Evolutionary conservation across 495 filamentous ascomycete species (phyloP), one percentile per base, ranked within the genome.

Genomic region (Tetracladium setigerum): DNA sequence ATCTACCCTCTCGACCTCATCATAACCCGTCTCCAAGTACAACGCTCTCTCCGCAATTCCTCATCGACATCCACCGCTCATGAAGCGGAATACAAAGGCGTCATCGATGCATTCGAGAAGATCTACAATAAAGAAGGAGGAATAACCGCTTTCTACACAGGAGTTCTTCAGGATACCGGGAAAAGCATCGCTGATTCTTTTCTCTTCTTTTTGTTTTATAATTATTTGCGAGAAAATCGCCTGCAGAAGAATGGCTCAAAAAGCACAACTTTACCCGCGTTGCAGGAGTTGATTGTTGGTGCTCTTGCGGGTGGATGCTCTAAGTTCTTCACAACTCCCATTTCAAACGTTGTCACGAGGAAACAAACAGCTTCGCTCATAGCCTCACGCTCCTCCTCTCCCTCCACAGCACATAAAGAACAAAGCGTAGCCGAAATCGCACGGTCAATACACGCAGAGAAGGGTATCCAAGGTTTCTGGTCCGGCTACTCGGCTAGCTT

Each of bases 1-100:
- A 79, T 84, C 9, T 95, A 95, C 61, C 90, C 91, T 2, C 76
- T 95, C 18, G 84, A 85, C 58, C 74, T 95, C n/a, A 81, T 90
- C 46, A 82, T 89, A 49, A 87, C 89, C 13, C 77, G 89, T 11
- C 76, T 95, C 4, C 89, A 95, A 64, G 86, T 86, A 11, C 88
- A 95, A 62, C 74, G 77, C 34, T 67, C 81, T 18, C 71, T 64
- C 4, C 61, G 62, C 1, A 64, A 74, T 18, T 54, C 60, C 2
- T 38, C 44, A 15, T n/a, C n/a, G n/a, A 64, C 69, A 11, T 34
- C 39, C 5, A 49, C 56, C 1, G 16, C 55, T 4, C 56, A 63
- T 10, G 66, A 73, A 17, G 61, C 57, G 8, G 67, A 73, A 46
- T 86, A 92, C 63, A 64, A 59, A 11, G 71, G 72, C 32, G 62